A percentile compares a stretch with the other conserved stretches of the same genome.
Evolutionary conservation across 2,329 filamentous ascomycete genomes (phyloP).

Genomic region (Neonectria punicea): DNA sequence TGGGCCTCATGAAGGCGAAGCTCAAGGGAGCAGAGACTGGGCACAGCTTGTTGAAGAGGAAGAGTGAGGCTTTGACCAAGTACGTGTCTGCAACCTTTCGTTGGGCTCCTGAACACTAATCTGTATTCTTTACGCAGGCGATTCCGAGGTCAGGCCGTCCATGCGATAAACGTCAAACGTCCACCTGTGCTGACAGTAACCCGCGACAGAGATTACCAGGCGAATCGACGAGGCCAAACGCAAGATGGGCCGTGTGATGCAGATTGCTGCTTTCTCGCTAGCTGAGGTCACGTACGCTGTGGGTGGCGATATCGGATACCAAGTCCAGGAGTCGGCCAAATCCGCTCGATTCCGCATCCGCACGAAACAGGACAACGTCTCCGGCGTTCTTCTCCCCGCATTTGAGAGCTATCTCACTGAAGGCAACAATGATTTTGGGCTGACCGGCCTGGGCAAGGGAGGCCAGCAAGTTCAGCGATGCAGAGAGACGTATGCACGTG

Average conservation of each 20-base stretch:
- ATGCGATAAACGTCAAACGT: constrained; percentile 15
- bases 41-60: constrained; percentile 94
- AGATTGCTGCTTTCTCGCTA: constrained; percentile 96
- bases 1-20: constrained; percentile 98
- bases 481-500: constrained; percentile 93
- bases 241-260: constrained; percentile 99
- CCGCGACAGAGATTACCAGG: constrained; percentile 82
- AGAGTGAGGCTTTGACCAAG: constrained; percentile 98
- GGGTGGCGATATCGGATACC: constrained; percentile 94
- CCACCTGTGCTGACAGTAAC: constrained; percentile 25
- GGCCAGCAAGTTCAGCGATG: constrained; percentile 96
- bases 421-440: constrained; percentile 92
- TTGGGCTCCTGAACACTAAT: constrained; percentile 11
- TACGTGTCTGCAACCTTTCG: constrained; percentile 54
- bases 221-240: constrained; percentile 99
- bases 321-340: constrained; percentile 96
- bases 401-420: constrained; percentile 94
- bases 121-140: constrained; percentile 66
- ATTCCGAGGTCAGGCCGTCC: constrained; percentile 75
- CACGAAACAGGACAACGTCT: constrained; percentile 98
- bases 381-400: constrained; percentile 90
- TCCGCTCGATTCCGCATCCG: constrained; percentile 91
- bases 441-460: constrained; percentile 95
- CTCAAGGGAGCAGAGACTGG: constrained; percentile 93
- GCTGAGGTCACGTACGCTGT: constrained; percentile 98